Evolutionary conservation across 1,284 basidiomycete genomes (phyloP).

Genomic region (Ustilago cynodontis): DNA sequence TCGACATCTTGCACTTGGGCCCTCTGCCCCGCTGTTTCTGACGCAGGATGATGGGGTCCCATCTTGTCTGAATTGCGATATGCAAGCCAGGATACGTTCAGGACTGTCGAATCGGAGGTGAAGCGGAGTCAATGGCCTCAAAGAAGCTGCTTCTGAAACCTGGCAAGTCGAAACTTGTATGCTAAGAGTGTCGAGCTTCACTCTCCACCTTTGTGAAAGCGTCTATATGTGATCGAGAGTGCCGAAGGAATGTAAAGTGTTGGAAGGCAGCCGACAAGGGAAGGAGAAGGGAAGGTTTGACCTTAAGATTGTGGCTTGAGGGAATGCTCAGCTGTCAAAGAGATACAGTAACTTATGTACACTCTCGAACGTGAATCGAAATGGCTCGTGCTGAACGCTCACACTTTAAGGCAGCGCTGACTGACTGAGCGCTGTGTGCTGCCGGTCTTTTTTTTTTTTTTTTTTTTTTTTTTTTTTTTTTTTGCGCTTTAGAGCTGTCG

Average conservation of each 20-base stretch:
- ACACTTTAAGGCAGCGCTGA: neutral
- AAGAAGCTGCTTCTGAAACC: neutral
- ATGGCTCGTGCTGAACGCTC: conserved; percentile 31
- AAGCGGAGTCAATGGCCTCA: too few relatives aligned
- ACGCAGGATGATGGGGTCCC: conserved; percentile 41
- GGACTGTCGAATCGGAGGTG: too few relatives aligned
- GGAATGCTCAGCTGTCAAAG: neutral
- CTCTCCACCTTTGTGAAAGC: too few relatives aligned
- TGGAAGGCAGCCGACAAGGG: neutral
- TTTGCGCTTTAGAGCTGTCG: neutral
- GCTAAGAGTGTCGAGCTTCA: too few relatives aligned
- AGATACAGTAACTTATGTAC: too few relatives aligned
- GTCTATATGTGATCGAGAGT: neutral
- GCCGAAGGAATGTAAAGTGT: neutral
- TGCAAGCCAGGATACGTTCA: neutral
- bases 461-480: too few relatives aligned
- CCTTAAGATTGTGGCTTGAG: neutral
- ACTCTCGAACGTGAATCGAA: neutral
- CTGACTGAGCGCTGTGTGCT: neutral
- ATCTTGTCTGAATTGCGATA: conserved; percentile 11
- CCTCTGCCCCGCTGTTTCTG: conserved; percentile 40
- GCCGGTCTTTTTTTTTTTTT: neutral
- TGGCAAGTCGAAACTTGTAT: too few relatives aligned
- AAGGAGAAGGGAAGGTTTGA: neutral
- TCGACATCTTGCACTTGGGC: conserved; percentile 35